Evolutionary conservation across 2,329 filamentous ascomycete species (phyloP).

Genomic region (Golovinomyces cichoracearum): DNA sequence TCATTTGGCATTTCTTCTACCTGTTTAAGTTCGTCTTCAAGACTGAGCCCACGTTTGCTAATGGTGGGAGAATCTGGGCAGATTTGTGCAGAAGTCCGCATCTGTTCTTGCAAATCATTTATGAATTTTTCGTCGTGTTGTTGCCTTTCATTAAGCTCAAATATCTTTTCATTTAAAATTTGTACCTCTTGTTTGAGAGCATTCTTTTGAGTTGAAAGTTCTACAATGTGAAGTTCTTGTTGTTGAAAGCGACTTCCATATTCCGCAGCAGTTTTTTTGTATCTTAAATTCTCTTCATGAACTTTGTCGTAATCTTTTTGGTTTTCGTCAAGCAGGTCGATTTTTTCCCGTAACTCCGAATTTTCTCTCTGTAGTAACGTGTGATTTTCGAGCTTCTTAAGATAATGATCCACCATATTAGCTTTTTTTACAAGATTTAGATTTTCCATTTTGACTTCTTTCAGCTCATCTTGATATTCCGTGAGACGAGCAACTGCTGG

Average conservation of each 20-base stretch:
- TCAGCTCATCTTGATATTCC: slow-evolving; percentile 30
- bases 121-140: slow-evolving; percentile 21
- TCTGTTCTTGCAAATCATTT: slow-evolving; percentile 31
- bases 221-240: slow-evolving; percentile 13
- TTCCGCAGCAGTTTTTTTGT: slow-evolving; percentile 17
- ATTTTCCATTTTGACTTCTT: slow-evolving; percentile 31
- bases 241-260: slow-evolving; percentile 16
- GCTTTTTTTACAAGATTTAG: slow-evolving; percentile 34
- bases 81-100: slow-evolving; percentile 4
- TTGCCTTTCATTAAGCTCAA: slow-evolving; percentile 17
- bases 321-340: slow-evolving; percentile 26
- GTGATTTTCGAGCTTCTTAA: slow-evolving; percentile 34
- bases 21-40: slow-evolving; percentile 33
- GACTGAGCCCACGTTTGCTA: slow-evolving; percentile 16
- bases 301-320: slow-evolving; percentile 16
- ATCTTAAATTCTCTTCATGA: slow-evolving; percentile 9
- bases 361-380: slow-evolving; percentile 30
- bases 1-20: slow-evolving; percentile 19
- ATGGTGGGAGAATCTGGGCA: slow-evolving; percentile 7
- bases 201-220: slow-evolving; percentile 20
- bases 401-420: slow-evolving; percentile 34
- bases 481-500: slow-evolving; percentile 23
- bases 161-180: slow-evolving; percentile 8
- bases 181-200: slow-evolving; percentile 21
- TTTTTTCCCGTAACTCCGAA: slow-evolving; percentile 27